These are phyloP conservation scores for Lizonia empirigonia DNA, from an alignment of 2,329 filamentous ascomycete genomes.

Conservation along the genomic window DNA sequence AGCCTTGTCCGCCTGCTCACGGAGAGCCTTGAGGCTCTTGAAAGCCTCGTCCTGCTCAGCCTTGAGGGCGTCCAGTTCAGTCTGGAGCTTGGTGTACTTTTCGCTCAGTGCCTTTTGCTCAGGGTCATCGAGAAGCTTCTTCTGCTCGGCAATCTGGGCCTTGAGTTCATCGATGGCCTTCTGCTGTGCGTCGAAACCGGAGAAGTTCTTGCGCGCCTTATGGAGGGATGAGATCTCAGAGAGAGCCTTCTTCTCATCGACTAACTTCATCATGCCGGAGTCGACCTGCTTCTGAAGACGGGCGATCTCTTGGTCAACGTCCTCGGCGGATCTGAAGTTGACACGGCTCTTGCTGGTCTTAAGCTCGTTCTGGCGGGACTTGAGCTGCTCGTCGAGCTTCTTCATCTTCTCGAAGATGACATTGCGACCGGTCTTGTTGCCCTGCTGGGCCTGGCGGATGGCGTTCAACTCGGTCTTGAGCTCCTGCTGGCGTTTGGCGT, in stretches of 20 bases:
- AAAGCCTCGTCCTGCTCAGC: conserved; percentile 88
- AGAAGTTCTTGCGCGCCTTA: conserved; percentile 91
- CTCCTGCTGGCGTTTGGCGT: conserved; percentile 82
- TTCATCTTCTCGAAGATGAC: conserved; percentile 88
- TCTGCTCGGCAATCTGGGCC: conserved; percentile 84
- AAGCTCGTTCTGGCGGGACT: conserved; percentile 82
- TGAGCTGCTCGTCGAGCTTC: conserved; percentile 86
- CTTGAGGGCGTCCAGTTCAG: conserved; percentile 88
- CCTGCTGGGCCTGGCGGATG: conserved; percentile 86
- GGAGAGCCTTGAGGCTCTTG: conserved; percentile 83
- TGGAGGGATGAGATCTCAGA: conserved; percentile 80
- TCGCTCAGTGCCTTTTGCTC: conserved; percentile 88
- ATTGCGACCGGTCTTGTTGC: conserved; percentile 80
- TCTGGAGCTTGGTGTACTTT: conserved; percentile 81
- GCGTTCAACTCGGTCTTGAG: conserved; percentile 80
- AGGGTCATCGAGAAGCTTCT: conserved; percentile 88
- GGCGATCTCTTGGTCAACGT: conserved; percentile 82
- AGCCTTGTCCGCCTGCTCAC: conserved; percentile 83
- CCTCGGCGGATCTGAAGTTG: conserved; percentile 83
- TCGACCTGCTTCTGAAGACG: conserved; percentile 85
- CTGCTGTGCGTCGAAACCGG: conserved; percentile 80
- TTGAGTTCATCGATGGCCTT: conserved; percentile 89
- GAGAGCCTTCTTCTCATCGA: conserved; percentile 95
- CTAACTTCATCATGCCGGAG: conserved; percentile 87
- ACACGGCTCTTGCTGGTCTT: conserved; percentile 83